These are phyloP conservation scores for Aspergillus fijiensis DNA, from an alignment of 2,329 filamentous ascomycete genomes.

Conservation along the genomic window DNA sequence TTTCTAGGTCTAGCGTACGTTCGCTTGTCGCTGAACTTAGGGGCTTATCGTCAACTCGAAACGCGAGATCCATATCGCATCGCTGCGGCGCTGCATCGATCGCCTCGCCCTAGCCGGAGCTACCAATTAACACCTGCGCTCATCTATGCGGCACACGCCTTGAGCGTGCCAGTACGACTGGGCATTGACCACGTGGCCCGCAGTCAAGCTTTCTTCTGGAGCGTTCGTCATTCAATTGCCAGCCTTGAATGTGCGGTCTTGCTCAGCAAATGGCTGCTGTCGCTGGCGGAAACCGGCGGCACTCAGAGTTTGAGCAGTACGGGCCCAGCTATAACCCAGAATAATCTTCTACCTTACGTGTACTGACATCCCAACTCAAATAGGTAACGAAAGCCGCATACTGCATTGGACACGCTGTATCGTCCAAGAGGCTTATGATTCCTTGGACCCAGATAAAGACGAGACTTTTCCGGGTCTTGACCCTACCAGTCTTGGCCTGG, in stretches of 20 bases:
- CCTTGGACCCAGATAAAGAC: constrained; percentile 30
- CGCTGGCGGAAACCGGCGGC: constrained; percentile 26
- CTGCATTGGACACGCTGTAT: constrained; percentile 34
- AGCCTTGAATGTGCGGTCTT: constrained; percentile 42
- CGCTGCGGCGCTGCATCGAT: constrained; percentile 59
- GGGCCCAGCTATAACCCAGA: neutral
- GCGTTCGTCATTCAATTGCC: constrained; percentile 36
- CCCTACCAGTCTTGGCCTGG: constrained; percentile 27
- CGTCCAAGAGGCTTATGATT: constrained; percentile 34
- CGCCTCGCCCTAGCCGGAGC: constrained; percentile 59
- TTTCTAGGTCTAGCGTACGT: constrained; percentile 35
- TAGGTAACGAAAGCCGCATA: constrained; percentile 35
- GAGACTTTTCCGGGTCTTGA: constrained; percentile 25
- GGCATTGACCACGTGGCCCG: constrained; percentile 39
- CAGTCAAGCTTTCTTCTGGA: constrained; percentile 41
- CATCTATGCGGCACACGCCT: constrained; percentile 66
- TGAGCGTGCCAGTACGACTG: constrained; percentile 55
- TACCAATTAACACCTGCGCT: constrained; percentile 63
- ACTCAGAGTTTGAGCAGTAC: constrained; percentile 31
- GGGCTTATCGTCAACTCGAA: constrained; percentile 62
- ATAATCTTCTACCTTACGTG: neutral
- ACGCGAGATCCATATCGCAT: constrained; percentile 64
- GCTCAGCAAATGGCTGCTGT: constrained; percentile 48
- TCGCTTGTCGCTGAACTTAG: constrained; percentile 49
- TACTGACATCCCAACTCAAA: neutral